A percentile compares a stretch with the other conserved stretches of the same genome.
Evolutionary conservation across 2,329 filamentous ascomycete species (phyloP).

Genomic region (Colletotrichum graminicola): DNA sequence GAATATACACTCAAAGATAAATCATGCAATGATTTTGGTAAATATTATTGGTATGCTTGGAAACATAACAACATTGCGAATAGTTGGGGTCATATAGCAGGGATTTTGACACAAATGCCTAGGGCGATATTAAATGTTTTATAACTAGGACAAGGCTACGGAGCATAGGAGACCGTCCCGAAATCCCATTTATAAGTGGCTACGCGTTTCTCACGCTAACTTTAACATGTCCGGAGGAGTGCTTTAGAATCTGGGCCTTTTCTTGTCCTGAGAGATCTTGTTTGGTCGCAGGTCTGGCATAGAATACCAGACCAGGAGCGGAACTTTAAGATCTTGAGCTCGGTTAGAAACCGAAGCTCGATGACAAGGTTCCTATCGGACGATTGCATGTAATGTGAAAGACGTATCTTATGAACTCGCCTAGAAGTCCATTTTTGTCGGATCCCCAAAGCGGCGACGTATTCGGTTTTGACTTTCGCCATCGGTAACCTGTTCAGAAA

Average conservation of each 20-base stretch:
- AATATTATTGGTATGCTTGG: background rate
- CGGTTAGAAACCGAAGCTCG: no score
- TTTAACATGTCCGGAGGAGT: background rate
- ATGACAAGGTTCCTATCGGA: no score
- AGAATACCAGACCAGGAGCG: background rate
- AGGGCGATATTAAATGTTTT: no score
- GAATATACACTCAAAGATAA: background rate
- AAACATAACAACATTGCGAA: background rate
- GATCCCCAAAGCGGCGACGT: background rate
- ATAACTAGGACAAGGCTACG: background rate
- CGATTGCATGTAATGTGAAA: no score
- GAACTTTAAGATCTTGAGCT: background rate
- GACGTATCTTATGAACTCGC: background rate
- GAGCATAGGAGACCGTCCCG: background rate
- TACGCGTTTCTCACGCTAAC: background rate
- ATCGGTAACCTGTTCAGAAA: background rate
- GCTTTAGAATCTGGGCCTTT: background rate
- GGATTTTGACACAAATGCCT: background rate
- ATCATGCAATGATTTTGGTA: background rate
- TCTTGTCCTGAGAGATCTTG: background rate
- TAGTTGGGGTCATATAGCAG: constrained; percentile 10
- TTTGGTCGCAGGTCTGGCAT: background rate
- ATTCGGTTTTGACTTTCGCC: background rate
- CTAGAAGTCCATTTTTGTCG: background rate
- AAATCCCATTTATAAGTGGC: background rate